Evolutionary conservation across 2,329 filamentous ascomycete genomes (phyloP).

Genomic region (Amauroascus niger): DNA sequence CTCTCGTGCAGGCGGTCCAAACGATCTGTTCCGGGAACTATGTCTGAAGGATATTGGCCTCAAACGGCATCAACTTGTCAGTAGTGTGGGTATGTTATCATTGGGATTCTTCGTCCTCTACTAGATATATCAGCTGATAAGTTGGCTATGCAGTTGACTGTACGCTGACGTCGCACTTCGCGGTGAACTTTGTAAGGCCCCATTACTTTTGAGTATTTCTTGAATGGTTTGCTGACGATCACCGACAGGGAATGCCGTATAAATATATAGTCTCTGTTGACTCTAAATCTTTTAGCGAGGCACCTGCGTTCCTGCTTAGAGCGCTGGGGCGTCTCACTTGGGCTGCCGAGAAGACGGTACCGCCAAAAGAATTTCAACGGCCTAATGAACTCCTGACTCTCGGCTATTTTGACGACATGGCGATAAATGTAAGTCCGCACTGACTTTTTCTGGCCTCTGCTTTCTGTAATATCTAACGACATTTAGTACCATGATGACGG

Average conservation of each 20-base stretch:
- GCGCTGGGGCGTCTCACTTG: conserved; percentile 45
- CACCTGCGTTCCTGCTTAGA: conserved; percentile 35
- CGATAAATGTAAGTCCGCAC: conserved; percentile 40
- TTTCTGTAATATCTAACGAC: neutral
- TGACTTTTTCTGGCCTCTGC: neutral
- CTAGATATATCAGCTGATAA: neutral
- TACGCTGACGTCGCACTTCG: conserved; percentile 40
- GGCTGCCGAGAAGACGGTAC: conserved; percentile 40
- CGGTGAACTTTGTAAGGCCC: conserved; percentile 39
- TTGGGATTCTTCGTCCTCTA: neutral
- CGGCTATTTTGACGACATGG: conserved; percentile 47
- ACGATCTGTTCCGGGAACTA: conserved; percentile 50
- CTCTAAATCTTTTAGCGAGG: conserved; percentile 35
- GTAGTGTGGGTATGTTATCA: conserved; percentile 27
- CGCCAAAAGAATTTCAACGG: conserved; percentile 23
- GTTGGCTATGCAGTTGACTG: conserved; percentile 24
- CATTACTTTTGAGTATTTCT: neutral
- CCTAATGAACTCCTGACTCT: conserved; percentile 50
- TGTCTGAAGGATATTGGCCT: conserved; percentile 41
- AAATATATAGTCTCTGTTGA: conserved; percentile 47
- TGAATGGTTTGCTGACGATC: neutral
- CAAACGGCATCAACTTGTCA: conserved; percentile 32
- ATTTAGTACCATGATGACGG: conserved; percentile 50
- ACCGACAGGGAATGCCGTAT: conserved; percentile 46
- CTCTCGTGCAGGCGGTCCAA: conserved; percentile 44